Evolutionary conservation across 495 filamentous ascomycete species (phyloP).

Genomic region (Aspergillus homomorphus): DNA sequence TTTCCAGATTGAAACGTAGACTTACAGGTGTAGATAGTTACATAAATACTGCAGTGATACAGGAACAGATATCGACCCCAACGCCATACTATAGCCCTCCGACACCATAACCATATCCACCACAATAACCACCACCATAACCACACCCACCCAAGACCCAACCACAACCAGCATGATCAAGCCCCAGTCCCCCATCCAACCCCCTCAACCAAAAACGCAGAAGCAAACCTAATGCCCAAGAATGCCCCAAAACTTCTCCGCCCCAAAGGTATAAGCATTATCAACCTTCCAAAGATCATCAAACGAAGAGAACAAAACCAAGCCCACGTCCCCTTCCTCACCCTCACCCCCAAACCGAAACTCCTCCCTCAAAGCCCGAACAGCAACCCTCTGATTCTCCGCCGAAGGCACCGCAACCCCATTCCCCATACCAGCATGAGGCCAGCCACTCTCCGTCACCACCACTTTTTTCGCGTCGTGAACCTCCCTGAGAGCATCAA

Average conservation of each 20-base stretch:
- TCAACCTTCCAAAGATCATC: constrained; percentile 80
- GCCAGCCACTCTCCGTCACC: constrained; percentile 86
- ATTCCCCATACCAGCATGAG: constrained; percentile 59
- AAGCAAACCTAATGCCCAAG: constrained; percentile 16
- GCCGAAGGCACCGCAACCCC: constrained; percentile 59
- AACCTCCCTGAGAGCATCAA: constrained; percentile 46
- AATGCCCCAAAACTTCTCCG: constrained; percentile 75
- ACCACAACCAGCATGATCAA: neutral
- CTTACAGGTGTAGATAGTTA: too few relatives aligned
- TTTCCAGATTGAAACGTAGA: too few relatives aligned
- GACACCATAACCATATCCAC: too few relatives aligned
- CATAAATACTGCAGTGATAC: too few relatives aligned
- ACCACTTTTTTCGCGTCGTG: constrained; percentile 55
- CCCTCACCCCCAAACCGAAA: constrained; percentile 32
- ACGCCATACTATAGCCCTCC: too few relatives aligned
- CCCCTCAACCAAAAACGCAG: neutral
- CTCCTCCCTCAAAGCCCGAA: constrained; percentile 56
- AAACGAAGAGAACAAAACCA: constrained; percentile 72
- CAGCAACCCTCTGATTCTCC: constrained; percentile 60
- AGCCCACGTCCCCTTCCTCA: constrained; percentile 28
- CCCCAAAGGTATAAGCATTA: constrained; percentile 55
- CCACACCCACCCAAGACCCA: neutral
- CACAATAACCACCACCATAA: too few relatives aligned
- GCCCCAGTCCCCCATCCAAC: neutral
- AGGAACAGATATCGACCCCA: too few relatives aligned